phyloP scores from a whole-genome alignment of 805 yeast species.

The Pichia occidentalis region DNA sequence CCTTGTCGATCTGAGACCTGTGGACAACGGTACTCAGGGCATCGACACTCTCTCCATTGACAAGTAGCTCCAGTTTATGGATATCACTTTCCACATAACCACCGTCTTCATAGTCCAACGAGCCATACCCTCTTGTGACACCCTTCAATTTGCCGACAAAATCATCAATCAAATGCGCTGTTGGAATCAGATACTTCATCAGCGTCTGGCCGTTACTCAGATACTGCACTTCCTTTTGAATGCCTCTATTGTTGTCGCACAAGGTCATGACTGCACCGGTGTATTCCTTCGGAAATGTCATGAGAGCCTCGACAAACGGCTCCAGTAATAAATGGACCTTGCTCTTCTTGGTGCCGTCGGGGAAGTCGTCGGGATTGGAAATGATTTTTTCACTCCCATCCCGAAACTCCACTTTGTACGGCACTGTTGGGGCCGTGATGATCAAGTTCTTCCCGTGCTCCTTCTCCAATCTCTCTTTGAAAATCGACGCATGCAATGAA shows the following conservation, averaged over 20 bases:
- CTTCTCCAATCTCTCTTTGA: conserved; percentile 82
- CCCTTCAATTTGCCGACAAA: conserved; percentile 92
- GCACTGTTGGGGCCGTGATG: conserved; percentile 94
- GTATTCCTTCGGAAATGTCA: conserved; percentile 87
- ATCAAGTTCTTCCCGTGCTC: conserved; percentile 92
- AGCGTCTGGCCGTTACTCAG: conserved; percentile 75
- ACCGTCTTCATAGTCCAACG: conserved; percentile 88
- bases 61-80: conserved; percentile 80
- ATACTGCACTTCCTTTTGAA: conserved; percentile 72
- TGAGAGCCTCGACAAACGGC: conserved; percentile 84
- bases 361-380: conserved; percentile 91
- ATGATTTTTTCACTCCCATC: conserved; percentile 61
- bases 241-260: conserved; percentile 79
- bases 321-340: conserved; percentile 54
- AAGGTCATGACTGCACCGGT: conserved; percentile 80
- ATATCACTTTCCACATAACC: conserved; percentile 79
- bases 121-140: conserved; percentile 85
- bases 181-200: conserved; percentile 73
- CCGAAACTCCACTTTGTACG: conserved; percentile 66
- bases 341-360: conserved; percentile 44
- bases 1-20: conserved; percentile 59
- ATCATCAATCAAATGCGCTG: conserved; percentile 88
- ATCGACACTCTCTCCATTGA: conserved; percentile 84
- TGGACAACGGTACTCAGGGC: conserved; percentile 92
- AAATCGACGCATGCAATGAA: conserved; percentile 90